Evolutionary conservation across 2,329 filamentous ascomycete species (phyloP).

Genomic region (Hortaea werneckii): DNA sequence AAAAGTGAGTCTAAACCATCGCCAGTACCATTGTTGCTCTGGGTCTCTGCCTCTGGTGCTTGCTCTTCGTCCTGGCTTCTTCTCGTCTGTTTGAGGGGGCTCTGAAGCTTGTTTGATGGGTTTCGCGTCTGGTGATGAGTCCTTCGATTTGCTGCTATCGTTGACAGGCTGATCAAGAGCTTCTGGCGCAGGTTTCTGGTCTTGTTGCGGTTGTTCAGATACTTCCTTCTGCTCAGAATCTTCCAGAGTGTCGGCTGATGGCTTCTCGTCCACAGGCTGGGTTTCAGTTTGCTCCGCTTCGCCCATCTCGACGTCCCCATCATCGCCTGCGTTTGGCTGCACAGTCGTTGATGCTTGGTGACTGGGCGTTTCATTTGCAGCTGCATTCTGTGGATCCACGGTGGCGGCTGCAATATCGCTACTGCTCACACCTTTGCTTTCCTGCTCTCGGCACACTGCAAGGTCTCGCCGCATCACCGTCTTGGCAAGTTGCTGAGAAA

Average conservation of each 20-base stretch:
- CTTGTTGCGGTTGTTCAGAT: too few species aligned
- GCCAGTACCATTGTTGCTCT: conserved; percentile 12
- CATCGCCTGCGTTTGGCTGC: too few species aligned
- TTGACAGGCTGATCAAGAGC: background rate
- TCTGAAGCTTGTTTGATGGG: conserved; percentile 8
- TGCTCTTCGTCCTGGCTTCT: conserved; percentile 13
- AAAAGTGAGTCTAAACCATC: conserved; percentile 27
- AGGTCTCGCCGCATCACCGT: conserved; percentile 27
- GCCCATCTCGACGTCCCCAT: too few species aligned
- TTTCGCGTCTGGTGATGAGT: background rate
- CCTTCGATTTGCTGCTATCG: background rate
- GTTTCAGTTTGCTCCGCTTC: too few species aligned
- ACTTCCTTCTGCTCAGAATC: too few species aligned
- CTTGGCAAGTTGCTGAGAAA: conserved; percentile 20
- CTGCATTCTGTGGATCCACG: background rate
- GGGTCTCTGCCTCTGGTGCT: conserved; percentile 15
- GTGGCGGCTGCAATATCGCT: background rate
- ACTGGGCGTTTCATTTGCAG: too few species aligned
- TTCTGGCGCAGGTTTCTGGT: background rate
- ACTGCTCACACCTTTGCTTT: background rate
- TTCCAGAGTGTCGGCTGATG: too few species aligned
- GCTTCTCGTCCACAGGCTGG: too few species aligned
- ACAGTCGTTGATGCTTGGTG: too few species aligned
- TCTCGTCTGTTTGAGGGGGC: conserved; percentile 5
- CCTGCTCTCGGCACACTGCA: conserved; percentile 19